Conservation (phyloP, 345 rosid species). For the Aquilaria sinensis region DNA sequence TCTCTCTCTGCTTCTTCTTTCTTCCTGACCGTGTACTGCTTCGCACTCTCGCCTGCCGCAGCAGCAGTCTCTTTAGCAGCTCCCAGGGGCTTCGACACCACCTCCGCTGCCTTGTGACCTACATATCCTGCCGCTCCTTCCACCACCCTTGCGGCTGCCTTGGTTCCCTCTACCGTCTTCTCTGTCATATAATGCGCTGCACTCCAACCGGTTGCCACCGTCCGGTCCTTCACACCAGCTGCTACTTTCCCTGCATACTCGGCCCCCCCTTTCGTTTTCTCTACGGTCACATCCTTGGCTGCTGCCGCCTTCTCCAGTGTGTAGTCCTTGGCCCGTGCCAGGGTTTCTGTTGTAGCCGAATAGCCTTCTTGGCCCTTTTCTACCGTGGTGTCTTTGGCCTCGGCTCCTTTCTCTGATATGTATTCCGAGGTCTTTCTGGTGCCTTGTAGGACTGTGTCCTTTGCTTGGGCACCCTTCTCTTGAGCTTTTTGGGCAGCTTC, state of each 20-base stretch:
- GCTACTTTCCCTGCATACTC: slow-evolving; percentile 41
- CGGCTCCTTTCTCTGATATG: slow-evolving; percentile 29
- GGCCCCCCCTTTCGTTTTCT: slow-evolving; percentile 46
- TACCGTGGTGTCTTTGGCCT: slow-evolving; percentile 16
- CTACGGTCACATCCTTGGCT: slow-evolving; percentile 41
- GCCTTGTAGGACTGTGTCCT: slow-evolving; percentile 26
- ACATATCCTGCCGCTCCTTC: slow-evolving; percentile 29
- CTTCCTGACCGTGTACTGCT: slow-evolving; percentile 64
- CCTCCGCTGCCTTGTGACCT: slow-evolving; percentile 54
- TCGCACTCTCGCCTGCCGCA: slow-evolving; percentile 43
- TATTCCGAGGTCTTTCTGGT: slow-evolving; percentile 22
- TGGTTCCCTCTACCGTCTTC: slow-evolving; percentile 55
- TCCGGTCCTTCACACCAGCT: slow-evolving; percentile 43
- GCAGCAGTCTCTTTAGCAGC: slow-evolving; percentile 55
- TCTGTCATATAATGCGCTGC: slow-evolving; percentile 60
- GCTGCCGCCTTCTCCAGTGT: slow-evolving; percentile 21
- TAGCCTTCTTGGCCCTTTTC: slow-evolving; percentile 24
- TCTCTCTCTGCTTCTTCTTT: slow-evolving; percentile 57
- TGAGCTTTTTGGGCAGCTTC: slow-evolving; percentile 6
- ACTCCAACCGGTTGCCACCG: slow-evolving; percentile 58
- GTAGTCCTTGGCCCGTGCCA: slow-evolving; percentile 17
- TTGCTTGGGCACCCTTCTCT: slow-evolving; percentile 43
- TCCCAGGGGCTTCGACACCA: slow-evolving; percentile 52
- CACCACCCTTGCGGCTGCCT: slow-evolving; percentile 37
- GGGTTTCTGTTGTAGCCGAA: slow-evolving; percentile 17